Evolutionary conservation across 768 basidiomycete species (phyloP).

Genomic region (Pleurotus tuoliensis): DNA sequence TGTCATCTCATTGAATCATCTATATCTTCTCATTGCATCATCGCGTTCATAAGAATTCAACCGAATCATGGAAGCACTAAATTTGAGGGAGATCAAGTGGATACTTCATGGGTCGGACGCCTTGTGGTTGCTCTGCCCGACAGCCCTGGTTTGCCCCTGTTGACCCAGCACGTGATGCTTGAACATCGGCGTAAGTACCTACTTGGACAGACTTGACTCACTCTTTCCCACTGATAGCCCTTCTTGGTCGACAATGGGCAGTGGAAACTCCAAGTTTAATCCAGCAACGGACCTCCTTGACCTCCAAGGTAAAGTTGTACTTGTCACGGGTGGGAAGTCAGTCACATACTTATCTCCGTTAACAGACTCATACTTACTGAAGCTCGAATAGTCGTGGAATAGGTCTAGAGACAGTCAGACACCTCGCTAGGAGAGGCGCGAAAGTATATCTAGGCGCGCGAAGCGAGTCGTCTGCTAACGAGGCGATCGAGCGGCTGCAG

Average conservation of each 20-base stretch:
- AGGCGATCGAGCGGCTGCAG: slow-evolving; percentile 43
- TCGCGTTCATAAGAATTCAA: too few relatives aligned
- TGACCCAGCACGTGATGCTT: too few relatives aligned
- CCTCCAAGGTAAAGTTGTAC: slow-evolving; percentile 44
- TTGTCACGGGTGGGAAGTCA: slow-evolving; percentile 60
- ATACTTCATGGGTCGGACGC: background rate
- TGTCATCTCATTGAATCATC: too few relatives aligned
- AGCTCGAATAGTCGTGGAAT: slow-evolving; percentile 19
- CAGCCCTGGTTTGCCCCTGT: too few relatives aligned
- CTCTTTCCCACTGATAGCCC: too few relatives aligned
- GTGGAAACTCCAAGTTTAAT: slow-evolving; percentile 23
- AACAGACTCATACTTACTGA: background rate
- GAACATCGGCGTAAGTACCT: too few relatives aligned
- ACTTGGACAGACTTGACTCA: too few relatives aligned
- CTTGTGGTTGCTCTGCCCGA: too few relatives aligned
- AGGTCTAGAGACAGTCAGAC: slow-evolving; percentile 47
- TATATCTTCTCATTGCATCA: too few relatives aligned
- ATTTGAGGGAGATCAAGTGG: background rate
- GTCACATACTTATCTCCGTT: slow-evolving; percentile 10
- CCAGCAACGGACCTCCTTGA: slow-evolving; percentile 39
- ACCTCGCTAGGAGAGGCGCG: slow-evolving; percentile 49
- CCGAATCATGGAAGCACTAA: too few relatives aligned
- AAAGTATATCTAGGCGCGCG: slow-evolving; percentile 59
- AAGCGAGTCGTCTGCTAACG: slow-evolving; percentile 38
- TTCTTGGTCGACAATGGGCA: background rate